A percentile compares a stretch with the other conserved stretches of the same genome.
Conservation (phyloP, 768 basidiomycete genomes). For the Pleurotus tuber-regium region DNA sequence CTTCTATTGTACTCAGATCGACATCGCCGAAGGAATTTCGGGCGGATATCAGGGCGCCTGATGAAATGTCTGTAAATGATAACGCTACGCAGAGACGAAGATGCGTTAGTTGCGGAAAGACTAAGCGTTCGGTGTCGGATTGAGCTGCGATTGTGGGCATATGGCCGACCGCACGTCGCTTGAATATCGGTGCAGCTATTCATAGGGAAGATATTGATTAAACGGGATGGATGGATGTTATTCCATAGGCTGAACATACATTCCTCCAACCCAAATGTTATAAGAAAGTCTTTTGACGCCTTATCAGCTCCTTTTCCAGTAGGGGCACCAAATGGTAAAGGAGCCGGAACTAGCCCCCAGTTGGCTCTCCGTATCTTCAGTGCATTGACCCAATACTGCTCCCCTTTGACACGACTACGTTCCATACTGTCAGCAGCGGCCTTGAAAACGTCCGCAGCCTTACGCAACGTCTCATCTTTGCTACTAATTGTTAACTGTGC, state of each 20-base stretch:
- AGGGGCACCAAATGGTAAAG: constrained; percentile 66
- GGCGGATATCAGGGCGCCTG: constrained; percentile 30
- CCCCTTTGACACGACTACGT: constrained; percentile 53
- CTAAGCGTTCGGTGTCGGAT: constrained; percentile 33
- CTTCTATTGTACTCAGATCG: constrained; percentile 43
- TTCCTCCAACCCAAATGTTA: constrained; percentile 80
- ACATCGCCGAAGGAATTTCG: constrained; percentile 33
- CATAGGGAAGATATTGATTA: background rate
- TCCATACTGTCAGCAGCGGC: constrained; percentile 70
- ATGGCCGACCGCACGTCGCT: constrained; percentile 68
- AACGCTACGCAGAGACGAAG: constrained; percentile 65
- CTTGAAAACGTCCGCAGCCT: constrained; percentile 71
- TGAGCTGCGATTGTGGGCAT: constrained; percentile 50
- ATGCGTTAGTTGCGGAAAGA: constrained; percentile 64
- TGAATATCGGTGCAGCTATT: constrained; percentile 61
- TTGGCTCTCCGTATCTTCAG: constrained; percentile 73
- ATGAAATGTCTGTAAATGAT: constrained; percentile 24
- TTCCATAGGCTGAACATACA: constrained; percentile 43
- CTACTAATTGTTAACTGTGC: constrained; percentile 70
- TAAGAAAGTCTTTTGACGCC: constrained; percentile 77
- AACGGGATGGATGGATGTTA: constrained; percentile 6
- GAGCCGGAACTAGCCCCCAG: constrained; percentile 80
- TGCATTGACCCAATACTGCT: constrained; percentile 82
- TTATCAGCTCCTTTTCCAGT: constrained; percentile 77
- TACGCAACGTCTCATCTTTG: constrained; percentile 77